A percentile compares a stretch with the other conserved stretches of the same genome.
Evolutionary conservation across 2,329 filamentous ascomycete genomes (phyloP).

Genomic region (Neobulgaria alba): DNA sequence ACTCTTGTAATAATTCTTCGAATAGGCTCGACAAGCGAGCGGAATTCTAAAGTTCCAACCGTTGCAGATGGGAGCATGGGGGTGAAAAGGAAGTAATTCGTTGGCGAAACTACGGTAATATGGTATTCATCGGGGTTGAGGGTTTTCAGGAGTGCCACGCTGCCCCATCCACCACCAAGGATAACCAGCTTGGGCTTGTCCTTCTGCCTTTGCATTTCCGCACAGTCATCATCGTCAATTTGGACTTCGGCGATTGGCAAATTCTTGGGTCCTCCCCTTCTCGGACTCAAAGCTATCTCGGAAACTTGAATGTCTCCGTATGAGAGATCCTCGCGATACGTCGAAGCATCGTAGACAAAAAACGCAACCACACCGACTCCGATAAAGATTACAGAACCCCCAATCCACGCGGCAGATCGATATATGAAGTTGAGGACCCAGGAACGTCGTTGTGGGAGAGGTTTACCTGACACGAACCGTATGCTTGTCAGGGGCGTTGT

Average conservation of each 20-base stretch:
- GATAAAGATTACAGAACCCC: conserved; percentile 65
- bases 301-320: conserved; percentile 74
- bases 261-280: conserved; percentile 85
- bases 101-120: conserved; percentile 87
- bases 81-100: conserved; percentile 96
- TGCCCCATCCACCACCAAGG: conserved; percentile 90
- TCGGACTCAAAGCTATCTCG: conserved; percentile 70
- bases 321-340: conserved; percentile 66
- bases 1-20: conserved; percentile 72
- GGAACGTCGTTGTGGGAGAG: conserved; percentile 41
- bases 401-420: conserved; percentile 61
- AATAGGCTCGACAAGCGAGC: conserved; percentile 88
- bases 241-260: conserved; percentile 81
- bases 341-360: conserved; percentile 89
- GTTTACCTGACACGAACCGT: conserved; percentile 40
- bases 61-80: conserved; percentile 97
- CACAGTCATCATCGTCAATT: conserved; percentile 79
- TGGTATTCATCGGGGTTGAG: conserved; percentile 89
- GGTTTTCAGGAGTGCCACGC: conserved; percentile 83
- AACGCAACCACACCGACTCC: conserved; percentile 67
- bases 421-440: conserved; percentile 51
- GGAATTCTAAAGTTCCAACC: conserved; percentile 84
- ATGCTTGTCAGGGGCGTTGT: conserved; percentile 9
- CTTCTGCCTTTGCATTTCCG: conserved; percentile 61
- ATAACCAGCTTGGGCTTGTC: conserved; percentile 91